Conservation (phyloP, 257 asterid genomes). For the Solanum peruvianum region DNA sequence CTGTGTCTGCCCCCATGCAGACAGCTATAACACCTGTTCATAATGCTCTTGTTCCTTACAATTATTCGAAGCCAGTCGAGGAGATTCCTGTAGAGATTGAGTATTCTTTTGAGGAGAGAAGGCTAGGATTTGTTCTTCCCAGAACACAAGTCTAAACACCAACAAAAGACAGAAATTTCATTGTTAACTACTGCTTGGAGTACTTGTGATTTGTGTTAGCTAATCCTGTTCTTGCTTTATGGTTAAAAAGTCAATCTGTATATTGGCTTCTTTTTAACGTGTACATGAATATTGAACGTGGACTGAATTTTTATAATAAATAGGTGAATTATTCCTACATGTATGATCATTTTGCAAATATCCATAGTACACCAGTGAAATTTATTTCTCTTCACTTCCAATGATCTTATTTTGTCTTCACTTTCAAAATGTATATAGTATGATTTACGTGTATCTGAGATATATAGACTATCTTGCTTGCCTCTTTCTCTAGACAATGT, state of each 20-base stretch:
- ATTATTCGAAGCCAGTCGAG: constrained; percentile 12
- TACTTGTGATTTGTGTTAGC: constrained; percentile 4
- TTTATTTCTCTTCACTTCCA: not conserved
- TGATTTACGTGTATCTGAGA: too few species aligned
- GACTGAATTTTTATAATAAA: constrained; percentile 1
- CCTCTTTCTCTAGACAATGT: too few species aligned
- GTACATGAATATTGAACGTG: constrained; percentile 20
- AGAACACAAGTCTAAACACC: constrained; percentile 19
- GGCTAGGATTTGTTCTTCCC: constrained; percentile 60
- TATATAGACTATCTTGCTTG: too few species aligned
- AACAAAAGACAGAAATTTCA: not conserved
- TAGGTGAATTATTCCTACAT: not conserved
- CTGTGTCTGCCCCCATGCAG: constrained; percentile 61
- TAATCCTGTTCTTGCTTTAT: constrained; percentile 1
- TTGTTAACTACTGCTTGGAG: not conserved
- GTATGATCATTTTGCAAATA: not conserved
- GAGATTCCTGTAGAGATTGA: constrained; percentile 42
- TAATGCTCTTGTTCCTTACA: not conserved
- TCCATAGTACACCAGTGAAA: not conserved
- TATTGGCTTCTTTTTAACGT: constrained; percentile 21
- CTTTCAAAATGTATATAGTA: too few species aligned
- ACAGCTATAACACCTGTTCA: constrained; percentile 54
- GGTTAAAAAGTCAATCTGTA: not conserved
- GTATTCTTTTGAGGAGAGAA: constrained; percentile 76
- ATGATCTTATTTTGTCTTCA: too few species aligned